Conservation (phyloP, 441 rosid genomes). For the Pelargonium citronellum region DNA sequence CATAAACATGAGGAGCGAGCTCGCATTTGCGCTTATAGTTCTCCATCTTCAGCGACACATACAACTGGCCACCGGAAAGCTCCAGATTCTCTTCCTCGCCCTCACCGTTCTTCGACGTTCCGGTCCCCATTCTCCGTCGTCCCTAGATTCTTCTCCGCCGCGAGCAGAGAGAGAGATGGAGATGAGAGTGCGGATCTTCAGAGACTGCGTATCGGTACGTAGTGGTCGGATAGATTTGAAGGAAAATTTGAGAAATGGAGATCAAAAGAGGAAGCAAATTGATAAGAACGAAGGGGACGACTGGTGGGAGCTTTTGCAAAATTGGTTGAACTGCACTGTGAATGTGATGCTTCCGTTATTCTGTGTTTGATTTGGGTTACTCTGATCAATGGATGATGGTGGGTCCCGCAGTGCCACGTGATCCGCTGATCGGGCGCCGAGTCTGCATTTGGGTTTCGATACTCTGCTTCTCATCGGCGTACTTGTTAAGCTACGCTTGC, state of each 20-base stretch:
- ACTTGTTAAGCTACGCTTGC: neutral
- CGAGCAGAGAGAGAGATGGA: neutral
- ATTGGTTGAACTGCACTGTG: neutral
- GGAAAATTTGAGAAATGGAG: neutral
- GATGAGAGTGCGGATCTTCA: neutral
- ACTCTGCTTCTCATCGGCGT: neutral
- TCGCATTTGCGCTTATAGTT: constrained; percentile 66
- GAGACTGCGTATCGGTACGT: neutral
- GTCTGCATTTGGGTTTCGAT: neutral
- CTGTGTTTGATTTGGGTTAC: no score
- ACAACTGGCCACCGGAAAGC: constrained; percentile 57
- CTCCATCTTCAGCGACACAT: constrained; percentile 84
- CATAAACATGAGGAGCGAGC: constrained; percentile 85
- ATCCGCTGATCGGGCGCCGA: neutral
- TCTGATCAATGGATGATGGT: neutral
- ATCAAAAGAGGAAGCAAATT: neutral
- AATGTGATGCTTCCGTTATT: neutral
- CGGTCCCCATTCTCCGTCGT: neutral
- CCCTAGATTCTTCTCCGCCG: neutral
- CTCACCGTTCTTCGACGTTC: neutral
- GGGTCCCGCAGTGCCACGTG: constrained; percentile 3
- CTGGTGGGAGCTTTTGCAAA: neutral
- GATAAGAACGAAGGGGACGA: neutral
- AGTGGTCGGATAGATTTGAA: neutral
- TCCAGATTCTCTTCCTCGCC: neutral